These are phyloP conservation scores for Lentithecium fluviatile DNA, from an alignment of 495 filamentous ascomycete genomes.

Conservation along the genomic window DNA sequence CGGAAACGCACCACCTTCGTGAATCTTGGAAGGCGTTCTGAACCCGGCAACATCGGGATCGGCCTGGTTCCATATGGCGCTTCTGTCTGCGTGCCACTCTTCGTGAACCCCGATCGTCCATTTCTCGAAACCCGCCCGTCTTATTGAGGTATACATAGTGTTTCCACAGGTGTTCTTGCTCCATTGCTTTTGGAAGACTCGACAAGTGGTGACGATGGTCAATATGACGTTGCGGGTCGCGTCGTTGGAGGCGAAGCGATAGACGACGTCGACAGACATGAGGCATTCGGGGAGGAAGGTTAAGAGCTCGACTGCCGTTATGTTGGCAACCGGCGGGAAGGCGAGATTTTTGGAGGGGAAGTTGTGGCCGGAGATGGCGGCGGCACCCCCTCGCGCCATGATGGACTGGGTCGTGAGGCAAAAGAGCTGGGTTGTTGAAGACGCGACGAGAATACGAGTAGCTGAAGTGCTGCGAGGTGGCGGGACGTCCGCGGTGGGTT, in stretches of 20 bases:
- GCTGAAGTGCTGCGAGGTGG: no score
- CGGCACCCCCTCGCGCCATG: no score
- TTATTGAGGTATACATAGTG: neutral
- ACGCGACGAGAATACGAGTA: no score
- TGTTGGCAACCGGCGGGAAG: neutral
- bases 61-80: neutral
- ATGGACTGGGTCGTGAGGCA: no score
- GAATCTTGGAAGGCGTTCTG: neutral
- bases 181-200: no score
- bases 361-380: no score
- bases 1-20: no score
- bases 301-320: slow-evolving; percentile 2
- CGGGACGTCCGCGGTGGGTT: no score
- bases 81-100: neutral
- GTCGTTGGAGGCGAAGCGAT: neutral
- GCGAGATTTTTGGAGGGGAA: neutral
- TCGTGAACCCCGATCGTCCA: neutral
- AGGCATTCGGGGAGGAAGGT: slow-evolving; percentile 3
- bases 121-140: neutral
- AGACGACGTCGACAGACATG: neutral
- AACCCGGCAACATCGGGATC: neutral
- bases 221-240: neutral
- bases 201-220: neutral
- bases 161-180: neutral
- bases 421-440: no score